Conservation (phyloP, 352 stramenopile species). For the Thalassiosira hispida region DNA sequence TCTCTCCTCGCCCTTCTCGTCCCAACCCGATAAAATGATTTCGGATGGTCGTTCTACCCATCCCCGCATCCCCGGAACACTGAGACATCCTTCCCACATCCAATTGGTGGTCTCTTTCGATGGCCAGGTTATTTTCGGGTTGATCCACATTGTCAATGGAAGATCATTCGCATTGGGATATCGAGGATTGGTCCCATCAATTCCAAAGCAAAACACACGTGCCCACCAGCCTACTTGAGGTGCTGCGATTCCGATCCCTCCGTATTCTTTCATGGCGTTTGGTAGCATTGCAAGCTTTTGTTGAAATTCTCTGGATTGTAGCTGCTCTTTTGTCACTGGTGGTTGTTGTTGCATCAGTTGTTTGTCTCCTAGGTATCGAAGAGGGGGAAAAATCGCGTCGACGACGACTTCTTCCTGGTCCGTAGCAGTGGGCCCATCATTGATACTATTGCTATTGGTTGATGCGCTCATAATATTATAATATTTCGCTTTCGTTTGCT, state of each 20-base stretch:
- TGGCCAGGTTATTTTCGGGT: slow-evolving; percentile 8
- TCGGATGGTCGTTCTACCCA: slow-evolving; percentile 5
- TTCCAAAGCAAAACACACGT: slow-evolving; percentile 23
- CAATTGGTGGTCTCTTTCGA: slow-evolving; percentile 15
- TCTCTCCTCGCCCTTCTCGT: not conserved
- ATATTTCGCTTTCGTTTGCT: too few species aligned
- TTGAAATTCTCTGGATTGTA: slow-evolving; percentile 4
- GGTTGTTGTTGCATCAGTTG: too few species aligned
- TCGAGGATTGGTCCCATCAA: slow-evolving; percentile 17
- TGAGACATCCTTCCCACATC: slow-evolving; percentile 30
- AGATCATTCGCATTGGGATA: slow-evolving; percentile 17
- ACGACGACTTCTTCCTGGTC: too few species aligned
- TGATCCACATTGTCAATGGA: slow-evolving; percentile 20
- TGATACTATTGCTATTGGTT: too few species aligned
- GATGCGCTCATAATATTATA: too few species aligned
- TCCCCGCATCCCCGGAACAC: slow-evolving; percentile 6
- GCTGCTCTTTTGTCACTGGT: not conserved
- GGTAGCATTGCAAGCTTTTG: slow-evolving; percentile 2
- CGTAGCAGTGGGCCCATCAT: too few species aligned
- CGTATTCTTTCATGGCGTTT: slow-evolving; percentile 13
- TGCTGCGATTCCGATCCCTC: slow-evolving; percentile 28
- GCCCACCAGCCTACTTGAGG: slow-evolving; percentile 23
- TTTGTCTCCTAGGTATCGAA: too few species aligned
- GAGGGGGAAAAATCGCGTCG: too few species aligned
- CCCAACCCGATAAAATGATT: not conserved